Evolutionary conservation across 2,329 filamentous ascomycete genomes (phyloP), one percentile per base, ranked within the genome.

Genomic region (Neonectria sp.): DNA sequence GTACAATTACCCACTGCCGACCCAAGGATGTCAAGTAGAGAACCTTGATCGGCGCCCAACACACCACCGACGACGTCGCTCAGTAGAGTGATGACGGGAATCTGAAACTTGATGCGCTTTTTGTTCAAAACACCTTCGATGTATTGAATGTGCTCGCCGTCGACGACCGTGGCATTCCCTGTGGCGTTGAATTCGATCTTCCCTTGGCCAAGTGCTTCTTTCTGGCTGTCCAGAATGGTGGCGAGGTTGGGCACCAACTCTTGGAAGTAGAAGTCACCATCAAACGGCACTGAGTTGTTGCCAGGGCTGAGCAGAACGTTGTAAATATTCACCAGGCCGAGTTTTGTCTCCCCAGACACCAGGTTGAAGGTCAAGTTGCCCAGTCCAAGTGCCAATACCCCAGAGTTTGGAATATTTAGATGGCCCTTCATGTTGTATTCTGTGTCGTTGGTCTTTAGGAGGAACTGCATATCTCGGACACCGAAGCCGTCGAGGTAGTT

Each of bases 361-460:
- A 86, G 59, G 49, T 85, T 83, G 17, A 86, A 79, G 0, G 82
- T 83, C n/a, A 86, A 56, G 70, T 86, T 83, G 12, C 85, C 85
- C 4, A 85, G 76, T 0, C 80, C 82, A 6, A 86, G 81, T 1
- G 79, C 79, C 2, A 87, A 76, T 1, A 80, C 73, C 3, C 84
- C 83, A 37, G 77, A 75, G 68, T 87, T 87, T 2, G 85, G 85
- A 17, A 87, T 71, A 49, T 78, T 82, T 9, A 86, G 75, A 2
- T 76, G 75, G 2, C 84, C 85, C 29, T 77, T 78, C 60, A 86
- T 72, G 68, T 86, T 86, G 56, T 77, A 78, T 12, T 82, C 82
- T 17, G 83, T 78, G 0, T 75, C 73, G 27, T 78, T 76, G 6
- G 81, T 72, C 1, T 82, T 80, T 3, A 83, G 68, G 13, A 83